Percentiles rank a stretch among this genome's conserved stretches.
phyloP scores from a whole-genome alignment of 164 flowering plant species.

The Paratinospora sagittata region DNA sequence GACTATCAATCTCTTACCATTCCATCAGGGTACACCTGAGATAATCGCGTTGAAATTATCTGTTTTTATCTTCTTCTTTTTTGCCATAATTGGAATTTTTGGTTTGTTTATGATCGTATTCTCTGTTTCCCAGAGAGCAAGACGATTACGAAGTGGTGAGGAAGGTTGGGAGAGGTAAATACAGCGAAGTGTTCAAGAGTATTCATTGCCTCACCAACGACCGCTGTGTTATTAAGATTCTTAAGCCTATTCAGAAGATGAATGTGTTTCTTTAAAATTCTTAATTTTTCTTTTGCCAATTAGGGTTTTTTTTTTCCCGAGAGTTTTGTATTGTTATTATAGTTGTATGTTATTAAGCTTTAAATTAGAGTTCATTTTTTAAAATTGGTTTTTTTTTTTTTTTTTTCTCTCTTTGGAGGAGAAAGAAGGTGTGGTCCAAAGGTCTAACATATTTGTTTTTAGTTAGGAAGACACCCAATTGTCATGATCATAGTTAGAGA shows the following conservation, averaged over 20 bases:
- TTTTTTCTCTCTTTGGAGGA: not conserved
- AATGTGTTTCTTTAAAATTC: slow-evolving; percentile 39
- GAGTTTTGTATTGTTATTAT: no score
- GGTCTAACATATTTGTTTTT: no score
- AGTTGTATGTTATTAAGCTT: not conserved
- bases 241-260: slow-evolving; percentile 96
- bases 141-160: no score
- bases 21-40: no score
- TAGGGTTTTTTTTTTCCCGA: not conserved
- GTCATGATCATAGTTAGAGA: no score
- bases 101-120: not conserved
- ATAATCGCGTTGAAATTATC: not conserved
- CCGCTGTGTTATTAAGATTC: slow-evolving; percentile 84
- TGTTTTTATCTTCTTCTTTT: not conserved
- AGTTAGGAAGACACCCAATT: no score
- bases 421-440: no score
- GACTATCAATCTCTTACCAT: no score
- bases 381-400: not conserved
- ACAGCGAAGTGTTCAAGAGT: slow-evolving; percentile 95
- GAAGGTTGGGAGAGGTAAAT: no score
- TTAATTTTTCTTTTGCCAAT: not conserved
- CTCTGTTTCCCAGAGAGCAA: slow-evolving; percentile 52
- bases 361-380: no score
- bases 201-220: slow-evolving; percentile 66
- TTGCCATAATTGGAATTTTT: slow-evolving; percentile 2